phyloP scores from a whole-genome alignment of 1,284 basidiomycete genomes.

The Mycena citricolor region DNA sequence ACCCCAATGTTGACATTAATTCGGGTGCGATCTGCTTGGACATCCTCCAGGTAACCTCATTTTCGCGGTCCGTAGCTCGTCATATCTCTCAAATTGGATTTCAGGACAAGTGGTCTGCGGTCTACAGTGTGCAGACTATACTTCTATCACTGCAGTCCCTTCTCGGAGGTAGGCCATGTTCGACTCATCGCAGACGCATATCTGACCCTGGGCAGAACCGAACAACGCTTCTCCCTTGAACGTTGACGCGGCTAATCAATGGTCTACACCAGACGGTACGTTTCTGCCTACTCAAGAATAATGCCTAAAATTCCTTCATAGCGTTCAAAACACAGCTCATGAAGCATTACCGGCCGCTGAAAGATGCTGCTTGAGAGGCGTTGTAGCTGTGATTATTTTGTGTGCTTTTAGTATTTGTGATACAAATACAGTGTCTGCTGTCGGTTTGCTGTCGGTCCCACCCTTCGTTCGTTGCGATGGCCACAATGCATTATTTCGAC shows the following conservation, averaged over 20 bases:
- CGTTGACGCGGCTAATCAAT: constrained; percentile 75
- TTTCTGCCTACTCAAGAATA: constrained; percentile 20
- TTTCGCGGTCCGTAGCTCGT: constrained; percentile 42
- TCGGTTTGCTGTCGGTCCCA: no score
- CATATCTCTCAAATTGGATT: constrained; percentile 44
- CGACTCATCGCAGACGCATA: constrained; percentile 26
- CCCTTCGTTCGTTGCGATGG: no score
- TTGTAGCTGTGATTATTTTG: no score
- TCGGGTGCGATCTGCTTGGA: constrained; percentile 84
- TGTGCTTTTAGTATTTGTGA: no score
- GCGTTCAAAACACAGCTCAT: constrained; percentile 73
- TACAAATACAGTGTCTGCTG: no score
- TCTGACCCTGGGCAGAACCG: constrained; percentile 56
- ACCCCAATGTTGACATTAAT: constrained; percentile 81
- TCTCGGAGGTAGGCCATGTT: constrained; percentile 65
- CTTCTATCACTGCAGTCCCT: constrained; percentile 84
- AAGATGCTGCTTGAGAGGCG: constrained; percentile 41
- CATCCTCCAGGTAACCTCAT: constrained; percentile 62
- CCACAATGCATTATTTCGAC: no score
- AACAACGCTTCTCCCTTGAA: constrained; percentile 89
- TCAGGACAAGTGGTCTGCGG: constrained; percentile 88
- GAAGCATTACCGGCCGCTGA: constrained; percentile 69
- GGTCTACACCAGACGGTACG: constrained; percentile 68
- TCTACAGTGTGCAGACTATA: constrained; percentile 86
- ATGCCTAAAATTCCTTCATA: constrained; percentile 27